Evolutionary conservation across 129 eudicot species (phyloP).

Genomic region (Chrysanthemum seticuspe): DNA sequence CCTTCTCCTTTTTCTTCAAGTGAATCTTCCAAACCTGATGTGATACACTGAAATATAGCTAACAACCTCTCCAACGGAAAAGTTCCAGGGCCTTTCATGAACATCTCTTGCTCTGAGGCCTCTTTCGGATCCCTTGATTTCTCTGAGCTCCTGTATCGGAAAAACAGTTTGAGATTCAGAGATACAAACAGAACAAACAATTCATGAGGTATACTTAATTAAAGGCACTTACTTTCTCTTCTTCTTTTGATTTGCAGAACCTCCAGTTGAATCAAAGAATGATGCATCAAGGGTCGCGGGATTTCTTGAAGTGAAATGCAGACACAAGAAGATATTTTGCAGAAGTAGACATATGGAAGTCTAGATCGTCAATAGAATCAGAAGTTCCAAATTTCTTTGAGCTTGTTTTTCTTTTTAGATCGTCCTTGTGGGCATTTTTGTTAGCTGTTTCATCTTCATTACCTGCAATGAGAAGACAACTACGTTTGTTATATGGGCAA

Average conservation of each 20-base stretch:
- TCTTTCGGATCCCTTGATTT: slow-evolving; percentile 74
- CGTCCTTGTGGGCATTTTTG: too few species aligned
- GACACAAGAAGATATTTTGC: slow-evolving; percentile 94
- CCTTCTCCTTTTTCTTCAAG: slow-evolving; percentile 43
- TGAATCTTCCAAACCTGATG: slow-evolving; percentile 65
- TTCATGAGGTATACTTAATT: background rate
- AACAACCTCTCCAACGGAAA: slow-evolving; percentile 90
- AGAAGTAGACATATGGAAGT: slow-evolving; percentile 53
- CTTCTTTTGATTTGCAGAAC: slow-evolving; percentile 56
- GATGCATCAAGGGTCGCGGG: slow-evolving; percentile 99
- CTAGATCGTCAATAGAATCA: too few species aligned
- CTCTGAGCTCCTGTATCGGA: slow-evolving; percentile 57
- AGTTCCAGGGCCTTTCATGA: slow-evolving; percentile 94
- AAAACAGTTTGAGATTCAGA: background rate
- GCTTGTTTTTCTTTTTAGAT: too few species aligned
- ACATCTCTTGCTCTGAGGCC: slow-evolving; percentile 57
- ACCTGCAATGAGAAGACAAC: too few species aligned
- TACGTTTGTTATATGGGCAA: too few species aligned
- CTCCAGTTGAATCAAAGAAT: slow-evolving; percentile 93
- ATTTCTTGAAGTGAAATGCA: slow-evolving; percentile 90
- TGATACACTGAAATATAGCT: slow-evolving; percentile 80
- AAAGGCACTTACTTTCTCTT: slow-evolving; percentile 73
- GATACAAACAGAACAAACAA: background rate
- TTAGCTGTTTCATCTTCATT: too few species aligned
- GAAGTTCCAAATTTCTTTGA: too few species aligned